A percentile compares a stretch with the other conserved stretches of the same genome.
Evolutionary conservation across 2,329 filamentous ascomycete genomes (phyloP).

Genomic region (Cladobotryum mycophilum): DNA sequence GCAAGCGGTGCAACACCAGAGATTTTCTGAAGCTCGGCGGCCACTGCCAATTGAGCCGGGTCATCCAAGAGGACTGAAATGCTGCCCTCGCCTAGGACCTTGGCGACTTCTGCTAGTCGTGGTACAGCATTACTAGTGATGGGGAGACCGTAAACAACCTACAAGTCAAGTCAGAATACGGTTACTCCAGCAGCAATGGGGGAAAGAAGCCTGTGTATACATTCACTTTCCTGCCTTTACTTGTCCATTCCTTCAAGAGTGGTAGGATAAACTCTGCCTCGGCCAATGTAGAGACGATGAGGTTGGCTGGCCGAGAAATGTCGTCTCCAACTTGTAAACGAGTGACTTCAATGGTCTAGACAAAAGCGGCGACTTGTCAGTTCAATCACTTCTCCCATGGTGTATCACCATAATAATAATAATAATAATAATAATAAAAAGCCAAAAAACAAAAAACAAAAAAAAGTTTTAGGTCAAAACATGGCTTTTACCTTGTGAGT

Average conservation of each 20-base stretch:
- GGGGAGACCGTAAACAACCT: constrained; percentile 69
- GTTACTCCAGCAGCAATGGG: neutral
- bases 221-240: constrained; percentile 49
- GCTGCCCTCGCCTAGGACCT: constrained; percentile 46
- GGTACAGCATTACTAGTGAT: constrained; percentile 54
- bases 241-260: constrained; percentile 52
- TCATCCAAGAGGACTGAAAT: constrained; percentile 67
- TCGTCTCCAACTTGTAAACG: constrained; percentile 61
- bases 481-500: constrained; percentile 62
- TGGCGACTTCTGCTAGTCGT: constrained; percentile 52
- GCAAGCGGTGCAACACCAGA: constrained; percentile 46
- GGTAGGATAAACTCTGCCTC: constrained; percentile 64
- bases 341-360: constrained; percentile 59
- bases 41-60: constrained; percentile 47
- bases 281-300: constrained; percentile 68
- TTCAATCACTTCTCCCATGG: neutral
- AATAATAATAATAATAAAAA: no score
- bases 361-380: neutral
- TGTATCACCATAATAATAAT: no score
- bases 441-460: no score
- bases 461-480: neutral
- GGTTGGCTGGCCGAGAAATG: constrained; percentile 42
- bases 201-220: constrained; percentile 31
- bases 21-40: constrained; percentile 36
- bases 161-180: neutral